Evolutionary conservation across 805 yeast genomes (phyloP).

Genomic region (Kuraishia ogatae): DNA sequence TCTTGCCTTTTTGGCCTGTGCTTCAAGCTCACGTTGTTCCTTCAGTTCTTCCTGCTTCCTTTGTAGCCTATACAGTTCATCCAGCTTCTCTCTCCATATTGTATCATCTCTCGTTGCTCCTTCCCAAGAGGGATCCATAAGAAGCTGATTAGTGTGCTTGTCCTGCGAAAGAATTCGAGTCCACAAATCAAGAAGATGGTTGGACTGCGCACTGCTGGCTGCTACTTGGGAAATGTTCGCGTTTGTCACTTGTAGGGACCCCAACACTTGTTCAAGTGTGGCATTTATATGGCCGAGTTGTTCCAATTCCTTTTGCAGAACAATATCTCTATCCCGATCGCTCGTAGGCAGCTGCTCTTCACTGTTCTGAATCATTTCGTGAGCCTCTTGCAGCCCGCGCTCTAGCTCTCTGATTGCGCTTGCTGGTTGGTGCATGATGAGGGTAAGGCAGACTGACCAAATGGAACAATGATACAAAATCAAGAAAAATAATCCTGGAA

Average conservation of each 20-base stretch:
- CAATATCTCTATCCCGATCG: neutral
- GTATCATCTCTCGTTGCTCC: slow-evolving; percentile 19
- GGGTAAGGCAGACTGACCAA: too few species aligned
- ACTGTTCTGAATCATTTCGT: neutral
- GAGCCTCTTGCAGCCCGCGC: neutral
- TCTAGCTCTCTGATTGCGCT: neutral
- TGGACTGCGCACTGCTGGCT: slow-evolving; percentile 37
- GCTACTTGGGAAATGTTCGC: slow-evolving; percentile 24
- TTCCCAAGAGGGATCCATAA: slow-evolving; percentile 19
- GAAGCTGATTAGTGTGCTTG: slow-evolving; percentile 39
- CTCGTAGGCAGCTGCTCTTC: neutral
- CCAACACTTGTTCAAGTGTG: slow-evolving; percentile 22
- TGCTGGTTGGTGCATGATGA: neutral
- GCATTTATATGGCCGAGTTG: slow-evolving; percentile 25
- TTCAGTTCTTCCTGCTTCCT: slow-evolving; percentile 6
- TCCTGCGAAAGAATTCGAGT: slow-evolving; percentile 54
- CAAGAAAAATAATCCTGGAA: neutral
- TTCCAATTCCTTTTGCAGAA: slow-evolving; percentile 18
- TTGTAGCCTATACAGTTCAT: slow-evolving; percentile 5
- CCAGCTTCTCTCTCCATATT: slow-evolving; percentile 19
- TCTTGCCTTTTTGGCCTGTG: slow-evolving; percentile 14
- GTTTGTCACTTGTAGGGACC: slow-evolving; percentile 20
- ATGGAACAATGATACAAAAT: neutral
- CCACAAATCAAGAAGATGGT: slow-evolving; percentile 49
- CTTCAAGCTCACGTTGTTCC: slow-evolving; percentile 19